Evolutionary conservation across 306 rosid species (phyloP), one percentile per base, ranked within the genome.

Genomic region (Clitoria ternatea): DNA sequence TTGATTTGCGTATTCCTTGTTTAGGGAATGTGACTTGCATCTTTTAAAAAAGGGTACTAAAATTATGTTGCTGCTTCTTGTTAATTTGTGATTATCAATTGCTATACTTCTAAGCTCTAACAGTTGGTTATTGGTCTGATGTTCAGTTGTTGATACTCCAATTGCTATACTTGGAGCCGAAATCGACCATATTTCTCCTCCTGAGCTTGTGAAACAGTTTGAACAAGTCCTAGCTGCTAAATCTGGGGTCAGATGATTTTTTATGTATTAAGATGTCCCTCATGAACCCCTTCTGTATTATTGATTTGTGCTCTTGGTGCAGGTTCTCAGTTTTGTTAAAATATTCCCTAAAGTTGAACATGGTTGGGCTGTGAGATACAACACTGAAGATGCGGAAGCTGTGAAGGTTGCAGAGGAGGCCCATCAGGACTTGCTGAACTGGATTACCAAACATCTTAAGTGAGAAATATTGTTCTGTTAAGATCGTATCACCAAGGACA

Each of bases 121-220:
- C 62, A 17, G 20, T 61, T 69, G 39, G 13, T 15, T n/a, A 13
- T 40, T 49, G 68, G 37, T 40, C 42, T 43, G 15, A 2, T 14
- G 36, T 81, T 72, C 78, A 88, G 97, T 19, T 66, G 90, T 85
- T 42, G 79, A 83, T 77, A 70, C 75, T 85, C 97, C 83, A 50
- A 75, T 71, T 79, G 52, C 85, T 0, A 14, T 89, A 7, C 86
- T 89, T 56, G 96, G 90, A 69, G 94, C 90, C 19, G 94, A 89
- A 90, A 36, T 72, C 47, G 97, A 92, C 82, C 1, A 33, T 0
- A 0, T 37, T 2, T 56, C 76, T 64, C 97, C 94, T 49, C 87
- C 90, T 0, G 79, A 79, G 59, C 90, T 85, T 39, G 5, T 85
- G 48, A 85, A 84, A 53, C 80, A 89, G 81, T 85, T 87, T 73